Conservation (phyloP, 2,329 filamentous ascomycete species). For the Nannizzia gypsea region DNA sequence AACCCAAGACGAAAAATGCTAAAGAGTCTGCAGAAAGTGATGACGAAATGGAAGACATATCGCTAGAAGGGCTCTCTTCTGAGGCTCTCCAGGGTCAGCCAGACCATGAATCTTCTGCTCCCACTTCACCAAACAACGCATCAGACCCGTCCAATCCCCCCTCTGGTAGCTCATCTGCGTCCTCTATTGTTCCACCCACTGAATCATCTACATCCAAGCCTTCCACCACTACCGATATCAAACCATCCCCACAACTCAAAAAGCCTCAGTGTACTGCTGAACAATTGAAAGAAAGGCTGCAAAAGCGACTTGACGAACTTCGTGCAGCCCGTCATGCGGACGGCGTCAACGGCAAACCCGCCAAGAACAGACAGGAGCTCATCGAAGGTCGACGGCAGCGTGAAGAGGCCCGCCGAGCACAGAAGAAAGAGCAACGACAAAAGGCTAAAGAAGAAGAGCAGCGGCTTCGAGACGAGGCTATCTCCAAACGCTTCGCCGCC, state of each 20-base stretch:
- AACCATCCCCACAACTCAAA: constrained; percentile 12
- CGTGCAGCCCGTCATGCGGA: constrained; percentile 80
- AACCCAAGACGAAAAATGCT: constrained; percentile 16
- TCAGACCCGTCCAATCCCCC: constrained; percentile 41
- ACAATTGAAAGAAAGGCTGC: constrained; percentile 64
- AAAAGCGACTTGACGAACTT: constrained; percentile 71
- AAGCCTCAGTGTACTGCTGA: constrained; percentile 53
- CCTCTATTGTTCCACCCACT: constrained; percentile 46
- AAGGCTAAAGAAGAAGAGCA: constrained; percentile 73
- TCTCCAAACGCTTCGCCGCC: constrained; percentile 43
- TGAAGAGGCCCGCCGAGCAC: constrained; percentile 70
- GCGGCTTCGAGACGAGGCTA: constrained; percentile 44
- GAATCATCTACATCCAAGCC: constrained; percentile 15
- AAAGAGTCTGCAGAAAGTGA: constrained; percentile 15
- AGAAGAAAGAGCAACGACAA: constrained; percentile 74
- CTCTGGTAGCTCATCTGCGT: constrained; percentile 54
- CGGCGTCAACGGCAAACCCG: constrained; percentile 65
- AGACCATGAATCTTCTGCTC: constrained; percentile 31
- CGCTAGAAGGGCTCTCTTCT: constrained; percentile 40
- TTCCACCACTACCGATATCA: constrained; percentile 13
- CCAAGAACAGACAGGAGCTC: constrained; percentile 78
- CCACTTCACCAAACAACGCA: constrained; percentile 36
- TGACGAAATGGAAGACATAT: constrained; percentile 29
- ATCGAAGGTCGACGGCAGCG: constrained; percentile 82
- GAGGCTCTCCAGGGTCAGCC: constrained; percentile 23